Percentiles rank a stretch among this genome's conserved stretches.
These are phyloP conservation scores for Entophlyctis helioformis DNA, from an alignment of 192 early-diverging fungal species.

Conservation along the genomic window DNA sequence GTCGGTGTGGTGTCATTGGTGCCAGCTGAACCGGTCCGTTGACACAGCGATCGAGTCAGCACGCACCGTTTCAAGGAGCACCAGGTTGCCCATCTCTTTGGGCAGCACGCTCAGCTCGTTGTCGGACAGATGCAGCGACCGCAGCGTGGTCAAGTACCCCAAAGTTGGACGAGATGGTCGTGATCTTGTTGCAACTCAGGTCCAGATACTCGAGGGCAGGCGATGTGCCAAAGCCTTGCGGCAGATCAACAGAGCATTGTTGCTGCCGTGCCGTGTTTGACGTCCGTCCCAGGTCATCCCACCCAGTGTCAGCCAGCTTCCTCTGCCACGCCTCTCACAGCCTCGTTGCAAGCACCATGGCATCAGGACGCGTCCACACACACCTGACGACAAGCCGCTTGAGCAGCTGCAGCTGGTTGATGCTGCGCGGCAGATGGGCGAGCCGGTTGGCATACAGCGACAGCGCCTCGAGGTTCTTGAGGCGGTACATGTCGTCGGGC, in stretches of 20 bases:
- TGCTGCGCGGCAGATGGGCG: conserved; percentile 11
- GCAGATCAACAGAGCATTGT: conserved; percentile 24
- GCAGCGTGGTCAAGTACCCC: conserved; percentile 24
- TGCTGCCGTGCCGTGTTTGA: too few relatives aligned
- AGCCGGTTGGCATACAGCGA: conserved; percentile 26
- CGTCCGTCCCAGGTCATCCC: too few relatives aligned
- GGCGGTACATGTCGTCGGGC: conserved; percentile 8
- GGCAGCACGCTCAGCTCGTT: conserved; percentile 23
- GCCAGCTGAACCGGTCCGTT: background rate
- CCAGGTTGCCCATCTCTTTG: conserved; percentile 25
- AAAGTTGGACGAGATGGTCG: conserved; percentile 24
- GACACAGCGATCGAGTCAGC: background rate
- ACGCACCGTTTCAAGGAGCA: conserved; percentile 15
- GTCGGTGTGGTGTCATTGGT: conserved; percentile 4
- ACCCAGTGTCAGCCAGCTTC: too few relatives aligned
- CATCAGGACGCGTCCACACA: too few relatives aligned
- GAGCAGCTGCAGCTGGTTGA: too few relatives aligned
- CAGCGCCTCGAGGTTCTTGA: conserved; percentile 18
- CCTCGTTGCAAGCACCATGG: too few relatives aligned
- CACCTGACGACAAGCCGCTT: too few relatives aligned
- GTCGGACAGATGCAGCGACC: conserved; percentile 20
- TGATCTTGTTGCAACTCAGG: conserved; percentile 20
- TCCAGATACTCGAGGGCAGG: conserved; percentile 24
- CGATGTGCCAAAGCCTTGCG: conserved; percentile 23
- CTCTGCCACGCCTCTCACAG: too few relatives aligned